Evolutionary conservation across 768 basidiomycete species (phyloP).

Genomic region (Boletus huronensis): DNA sequence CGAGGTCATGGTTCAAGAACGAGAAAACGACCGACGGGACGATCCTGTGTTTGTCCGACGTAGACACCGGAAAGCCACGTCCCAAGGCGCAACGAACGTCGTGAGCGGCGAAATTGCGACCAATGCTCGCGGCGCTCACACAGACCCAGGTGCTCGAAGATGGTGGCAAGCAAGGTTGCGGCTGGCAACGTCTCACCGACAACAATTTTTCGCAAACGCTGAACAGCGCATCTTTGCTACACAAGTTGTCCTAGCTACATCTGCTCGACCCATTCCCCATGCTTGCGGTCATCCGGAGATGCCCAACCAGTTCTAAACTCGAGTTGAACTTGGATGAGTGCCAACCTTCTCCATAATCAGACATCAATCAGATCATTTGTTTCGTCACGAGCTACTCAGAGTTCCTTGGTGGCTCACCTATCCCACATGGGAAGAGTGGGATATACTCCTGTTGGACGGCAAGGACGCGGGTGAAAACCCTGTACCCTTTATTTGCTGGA

Average conservation of each 20-base stretch:
- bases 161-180: conserved; percentile 22
- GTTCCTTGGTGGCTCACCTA: not conserved
- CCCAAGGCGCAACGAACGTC: conserved; percentile 20
- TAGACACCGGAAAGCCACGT: conserved; percentile 17
- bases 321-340: not conserved
- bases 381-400: not conserved
- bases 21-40: conserved; percentile 22
- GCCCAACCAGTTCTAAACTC: not conserved
- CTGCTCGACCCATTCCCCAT: conserved; percentile 1
- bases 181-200: conserved; percentile 21
- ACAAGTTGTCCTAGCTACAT: conserved; percentile 15
- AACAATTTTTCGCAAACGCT: conserved; percentile 22
- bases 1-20: conserved; percentile 56
- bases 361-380: conserved; percentile 12
- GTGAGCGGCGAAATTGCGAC: conserved; percentile 20
- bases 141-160: conserved; percentile 13
- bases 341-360: not conserved
- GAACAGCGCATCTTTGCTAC: conserved; percentile 7
- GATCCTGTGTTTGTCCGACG: conserved; percentile 15
- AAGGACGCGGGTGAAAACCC: not conserved
- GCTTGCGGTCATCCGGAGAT: not conserved
- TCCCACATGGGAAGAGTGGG: not conserved
- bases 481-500: not conserved
- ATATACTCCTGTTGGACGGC: not conserved
- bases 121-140: conserved; percentile 20